Conservation (phyloP, 78 protist species). For the Blattamonas nauphoetae region DNA sequence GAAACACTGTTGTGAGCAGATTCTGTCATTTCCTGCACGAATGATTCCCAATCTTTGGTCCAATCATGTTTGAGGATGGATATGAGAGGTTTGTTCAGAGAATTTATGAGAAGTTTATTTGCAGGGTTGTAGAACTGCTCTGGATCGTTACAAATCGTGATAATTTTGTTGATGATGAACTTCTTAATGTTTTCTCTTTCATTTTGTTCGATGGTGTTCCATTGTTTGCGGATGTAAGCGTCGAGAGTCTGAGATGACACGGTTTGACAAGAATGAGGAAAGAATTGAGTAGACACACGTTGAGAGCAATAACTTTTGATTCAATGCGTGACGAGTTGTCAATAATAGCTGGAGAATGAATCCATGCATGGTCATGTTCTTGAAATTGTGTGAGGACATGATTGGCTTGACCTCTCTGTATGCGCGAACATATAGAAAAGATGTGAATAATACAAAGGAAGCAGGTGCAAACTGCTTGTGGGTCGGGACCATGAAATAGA, state of each 20-base stretch:
- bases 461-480: constrained; percentile 18
- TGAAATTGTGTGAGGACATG: constrained; percentile 49
- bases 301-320: constrained; percentile 46
- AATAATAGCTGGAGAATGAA: constrained; percentile 64
- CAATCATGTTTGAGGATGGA: constrained; percentile 92
- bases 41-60: constrained; percentile 87
- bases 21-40: constrained; percentile 79
- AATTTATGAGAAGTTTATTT: constrained; percentile 32
- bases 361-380: constrained; percentile 80
- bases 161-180: constrained; percentile 68
- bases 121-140: constrained; percentile 2
- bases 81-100: constrained; percentile 61
- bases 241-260: constrained; percentile 63
- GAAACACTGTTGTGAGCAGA: constrained; percentile 62
- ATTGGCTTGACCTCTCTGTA: constrained; percentile 35
- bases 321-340: constrained; percentile 18
- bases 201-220: constrained; percentile 75
- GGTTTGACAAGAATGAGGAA: background rate
- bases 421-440: background rate
- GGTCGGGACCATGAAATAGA: constrained; percentile 10
- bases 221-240: constrained; percentile 39
- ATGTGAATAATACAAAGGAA: background rate
- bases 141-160: constrained; percentile 40
- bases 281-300: background rate
- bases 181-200: constrained; percentile 60